Percentiles rank a stretch among this genome's conserved stretches.
Evolutionary conservation across 2,329 filamentous ascomycete genomes (phyloP).

Genomic region (Trichoderma harzianum): DNA sequence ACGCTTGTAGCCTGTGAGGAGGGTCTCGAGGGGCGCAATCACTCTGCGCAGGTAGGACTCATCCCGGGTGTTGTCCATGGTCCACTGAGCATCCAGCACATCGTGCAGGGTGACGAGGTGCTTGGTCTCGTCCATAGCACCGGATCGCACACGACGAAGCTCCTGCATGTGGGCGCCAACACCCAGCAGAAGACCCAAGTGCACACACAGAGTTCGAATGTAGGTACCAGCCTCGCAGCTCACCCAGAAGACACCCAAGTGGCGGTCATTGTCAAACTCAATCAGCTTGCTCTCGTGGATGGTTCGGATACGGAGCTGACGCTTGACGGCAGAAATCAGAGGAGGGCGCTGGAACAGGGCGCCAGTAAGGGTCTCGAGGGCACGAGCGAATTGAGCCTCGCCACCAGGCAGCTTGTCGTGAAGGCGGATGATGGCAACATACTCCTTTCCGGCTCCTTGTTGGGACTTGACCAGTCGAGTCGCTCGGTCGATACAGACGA

Average conservation of each 20-base stretch:
- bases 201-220: conserved; percentile 96
- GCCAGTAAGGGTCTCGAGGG: conserved; percentile 92
- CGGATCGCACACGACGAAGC: conserved; percentile 86
- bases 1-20: conserved; percentile 91
- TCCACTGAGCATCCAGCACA: conserved; percentile 90
- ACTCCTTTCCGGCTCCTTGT: conserved; percentile 98
- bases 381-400: conserved; percentile 86
- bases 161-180: conserved; percentile 99
- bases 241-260: conserved; percentile 98
- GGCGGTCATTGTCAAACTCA: conserved; percentile 97
- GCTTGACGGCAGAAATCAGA: conserved; percentile 97
- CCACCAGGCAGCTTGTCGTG: conserved; percentile 95
- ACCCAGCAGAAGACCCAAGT: conserved; percentile 71
- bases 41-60: conserved; percentile 89
- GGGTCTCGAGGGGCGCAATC: conserved; percentile 87
- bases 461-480: conserved; percentile 98
- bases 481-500: conserved; percentile 93
- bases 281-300: conserved; percentile 96
- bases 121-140: conserved; percentile 90
- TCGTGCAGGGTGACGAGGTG: conserved; percentile 85
- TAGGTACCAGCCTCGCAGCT: conserved; percentile 97
- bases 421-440: conserved; percentile 90
- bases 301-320: conserved; percentile 95
- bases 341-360: conserved; percentile 90
- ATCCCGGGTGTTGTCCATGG: conserved; percentile 91